Evolutionary conservation across 164 flowering plant species (phyloP).

Genomic region (Cinnamomum micranthum): DNA sequence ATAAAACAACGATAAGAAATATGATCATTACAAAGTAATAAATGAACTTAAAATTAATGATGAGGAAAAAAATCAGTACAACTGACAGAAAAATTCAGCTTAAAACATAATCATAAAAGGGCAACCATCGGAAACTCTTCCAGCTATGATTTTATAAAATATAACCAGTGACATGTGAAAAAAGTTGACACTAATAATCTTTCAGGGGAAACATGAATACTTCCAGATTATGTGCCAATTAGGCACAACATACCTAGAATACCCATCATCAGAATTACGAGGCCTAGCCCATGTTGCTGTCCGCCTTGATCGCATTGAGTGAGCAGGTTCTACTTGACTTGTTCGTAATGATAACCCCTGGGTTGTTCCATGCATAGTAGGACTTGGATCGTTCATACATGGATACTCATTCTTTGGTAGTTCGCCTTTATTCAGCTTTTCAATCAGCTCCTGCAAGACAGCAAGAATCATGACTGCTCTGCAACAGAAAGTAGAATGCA

Average conservation of each 20-base stretch:
- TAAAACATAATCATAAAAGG: neutral
- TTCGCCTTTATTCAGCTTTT: conserved; percentile 75
- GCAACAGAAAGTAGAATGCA: neutral
- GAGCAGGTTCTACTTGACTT: conserved; percentile 47
- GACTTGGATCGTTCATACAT: conserved; percentile 84
- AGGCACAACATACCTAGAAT: conserved; percentile 56
- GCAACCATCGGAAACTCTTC: neutral
- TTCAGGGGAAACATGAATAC: neutral
- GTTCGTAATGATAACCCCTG: conserved; percentile 33
- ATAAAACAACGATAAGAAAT: conserved; percentile 10
- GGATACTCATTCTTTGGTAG: conserved; percentile 77
- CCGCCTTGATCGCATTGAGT: conserved; percentile 93
- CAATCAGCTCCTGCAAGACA: conserved; percentile 69
- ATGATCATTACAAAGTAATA: neutral
- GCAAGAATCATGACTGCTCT: neutral
- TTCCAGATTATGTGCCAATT: neutral
- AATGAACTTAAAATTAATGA: neutral
- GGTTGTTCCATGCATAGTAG: conserved; percentile 41
- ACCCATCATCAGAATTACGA: conserved; percentile 86
- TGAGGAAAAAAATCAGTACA: neutral
- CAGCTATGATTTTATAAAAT: neutral
- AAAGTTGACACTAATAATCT: neutral
- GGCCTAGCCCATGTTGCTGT: conserved; percentile 95
- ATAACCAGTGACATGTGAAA: neutral
- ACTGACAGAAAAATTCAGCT: neutral